Conservation (phyloP, 2,329 filamentous ascomycete species). For the Penicillium glabrum region DNA sequence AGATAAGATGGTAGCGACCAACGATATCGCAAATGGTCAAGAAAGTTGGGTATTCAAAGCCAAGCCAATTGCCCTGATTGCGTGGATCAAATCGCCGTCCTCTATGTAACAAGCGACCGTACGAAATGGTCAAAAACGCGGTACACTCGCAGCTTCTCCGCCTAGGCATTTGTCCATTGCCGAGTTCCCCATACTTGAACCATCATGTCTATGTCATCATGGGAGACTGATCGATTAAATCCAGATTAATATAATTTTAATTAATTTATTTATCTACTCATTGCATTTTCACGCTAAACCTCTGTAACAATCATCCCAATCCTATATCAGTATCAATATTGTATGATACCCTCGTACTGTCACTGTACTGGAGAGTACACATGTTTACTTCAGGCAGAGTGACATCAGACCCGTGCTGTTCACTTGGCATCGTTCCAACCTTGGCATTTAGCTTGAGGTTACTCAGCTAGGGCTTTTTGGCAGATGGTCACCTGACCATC, state of each 20-base stretch:
- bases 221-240: neutral
- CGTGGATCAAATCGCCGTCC: slow-evolving; percentile 16
- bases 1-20: neutral
- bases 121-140: slow-evolving; percentile 6
- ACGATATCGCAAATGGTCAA: slow-evolving; percentile 2
- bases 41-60: slow-evolving; percentile 23
- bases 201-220: slow-evolving; percentile 1
- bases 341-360: neutral
- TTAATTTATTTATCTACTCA: neutral
- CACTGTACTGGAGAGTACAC: slow-evolving; percentile 11
- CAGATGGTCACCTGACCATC: slow-evolving; percentile 10
- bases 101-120: slow-evolving; percentile 2
- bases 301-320: neutral
- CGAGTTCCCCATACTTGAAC: slow-evolving; percentile 1
- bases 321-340: neutral
- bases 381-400: slow-evolving; percentile 19
- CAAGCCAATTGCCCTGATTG: slow-evolving; percentile 24
- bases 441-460: neutral
- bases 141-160: neutral
- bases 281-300: too few relatives aligned
- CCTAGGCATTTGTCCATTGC: neutral
- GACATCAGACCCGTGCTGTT: slow-evolving; percentile 24
- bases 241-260: neutral
- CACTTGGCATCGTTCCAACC: neutral
- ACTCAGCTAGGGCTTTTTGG: neutral